Conservation (phyloP, 176 grass and related monocot genomes). For the Musa itinerans region DNA sequence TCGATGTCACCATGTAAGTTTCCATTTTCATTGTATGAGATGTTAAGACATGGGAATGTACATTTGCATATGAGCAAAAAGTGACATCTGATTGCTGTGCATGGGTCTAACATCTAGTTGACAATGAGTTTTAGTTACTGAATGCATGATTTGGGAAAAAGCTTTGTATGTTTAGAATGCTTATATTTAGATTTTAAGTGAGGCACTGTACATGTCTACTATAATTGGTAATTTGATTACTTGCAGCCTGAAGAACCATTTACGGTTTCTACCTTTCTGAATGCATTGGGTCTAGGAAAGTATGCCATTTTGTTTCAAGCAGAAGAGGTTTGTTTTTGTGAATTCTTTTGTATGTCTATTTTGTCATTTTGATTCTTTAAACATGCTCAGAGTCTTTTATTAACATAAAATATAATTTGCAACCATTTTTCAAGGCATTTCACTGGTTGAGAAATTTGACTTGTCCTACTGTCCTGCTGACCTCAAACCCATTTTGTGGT, state of each 20-base stretch:
- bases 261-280: constrained; percentile 53
- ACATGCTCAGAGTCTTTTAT: neutral
- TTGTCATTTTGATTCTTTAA: neutral
- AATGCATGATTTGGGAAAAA: neutral
- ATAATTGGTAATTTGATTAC: neutral
- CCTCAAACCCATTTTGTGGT: neutral
- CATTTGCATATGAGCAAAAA: too few species aligned
- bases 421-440: neutral
- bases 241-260: constrained; percentile 41
- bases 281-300: constrained; percentile 63
- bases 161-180: neutral
- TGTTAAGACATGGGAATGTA: too few species aligned
- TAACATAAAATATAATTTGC: neutral
- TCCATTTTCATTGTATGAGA: too few species aligned
- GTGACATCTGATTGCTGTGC: too few species aligned
- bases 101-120: too few species aligned
- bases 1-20: too few species aligned
- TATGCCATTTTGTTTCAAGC: constrained; percentile 68
- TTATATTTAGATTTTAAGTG: neutral
- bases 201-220: neutral
- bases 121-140: too few species aligned
- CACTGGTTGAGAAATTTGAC: neutral
- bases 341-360: neutral
- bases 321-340: constrained; percentile 55
- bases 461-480: neutral